These are phyloP conservation scores for Penicillium cosmopolitanum DNA, from an alignment of 495 filamentous ascomycete species.

Conservation along the genomic window DNA sequence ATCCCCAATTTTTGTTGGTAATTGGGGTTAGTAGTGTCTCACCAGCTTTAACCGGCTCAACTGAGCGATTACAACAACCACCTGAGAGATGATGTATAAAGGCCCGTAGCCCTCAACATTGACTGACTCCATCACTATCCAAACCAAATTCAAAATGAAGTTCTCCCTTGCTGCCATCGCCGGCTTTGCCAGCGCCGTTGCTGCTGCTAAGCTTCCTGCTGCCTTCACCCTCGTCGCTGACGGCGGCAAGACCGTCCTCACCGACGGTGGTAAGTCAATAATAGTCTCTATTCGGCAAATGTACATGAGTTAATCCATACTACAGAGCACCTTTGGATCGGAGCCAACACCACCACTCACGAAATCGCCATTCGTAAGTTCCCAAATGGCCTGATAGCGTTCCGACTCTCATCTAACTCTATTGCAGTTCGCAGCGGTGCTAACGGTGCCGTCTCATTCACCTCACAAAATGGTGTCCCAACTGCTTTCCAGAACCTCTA, in stretches of 20 bases:
- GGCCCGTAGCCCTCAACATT: not conserved
- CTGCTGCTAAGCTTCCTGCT: constrained; percentile 32
- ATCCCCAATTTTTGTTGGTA: constrained; percentile 7
- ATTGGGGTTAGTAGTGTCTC: constrained; percentile 19
- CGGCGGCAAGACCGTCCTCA: constrained; percentile 35
- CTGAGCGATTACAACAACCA: not conserved
- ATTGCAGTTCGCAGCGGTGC: constrained; percentile 17
- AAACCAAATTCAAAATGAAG: constrained; percentile 31
- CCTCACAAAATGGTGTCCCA: constrained; percentile 26
- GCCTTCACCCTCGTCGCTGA: constrained; percentile 40
- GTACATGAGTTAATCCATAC: constrained; percentile 1
- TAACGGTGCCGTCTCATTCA: constrained; percentile 30
- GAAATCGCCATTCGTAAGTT: constrained; percentile 36
- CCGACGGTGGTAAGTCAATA: constrained; percentile 33
- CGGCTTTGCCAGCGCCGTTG: constrained; percentile 29
- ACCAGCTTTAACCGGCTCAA: constrained; percentile 3
- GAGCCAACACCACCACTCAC: constrained; percentile 25
- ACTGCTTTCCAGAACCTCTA: constrained; percentile 40
- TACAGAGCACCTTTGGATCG: constrained; percentile 27
- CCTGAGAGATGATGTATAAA: constrained; percentile 13
- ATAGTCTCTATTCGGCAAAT: not conserved
- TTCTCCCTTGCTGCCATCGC: constrained; percentile 34
- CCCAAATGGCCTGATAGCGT: not conserved
- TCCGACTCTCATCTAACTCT: constrained; percentile 1
- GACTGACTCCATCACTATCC: not conserved